Evolutionary conservation across 768 basidiomycete species (phyloP), one percentile per base, ranked within the genome.

Genomic region (Termitomyces sp.): DNA sequence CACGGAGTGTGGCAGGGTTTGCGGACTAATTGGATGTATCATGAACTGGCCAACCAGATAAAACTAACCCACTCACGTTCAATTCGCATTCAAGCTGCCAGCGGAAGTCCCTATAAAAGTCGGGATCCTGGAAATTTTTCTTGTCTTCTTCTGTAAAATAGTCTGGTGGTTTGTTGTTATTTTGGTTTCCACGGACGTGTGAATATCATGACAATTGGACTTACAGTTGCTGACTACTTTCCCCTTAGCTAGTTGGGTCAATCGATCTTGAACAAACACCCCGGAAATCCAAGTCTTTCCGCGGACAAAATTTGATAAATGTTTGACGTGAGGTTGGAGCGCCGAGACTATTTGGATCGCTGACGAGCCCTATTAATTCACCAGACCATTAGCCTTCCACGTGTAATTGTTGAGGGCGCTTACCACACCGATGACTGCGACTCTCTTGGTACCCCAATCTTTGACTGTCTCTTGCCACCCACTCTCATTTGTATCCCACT

Each of bases 381-480:
- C 26, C 23, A 50, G 30, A 30, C 33, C 43, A 38, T 55, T 7
- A 40, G 45, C 28, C 28, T 14, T 26, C 21, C 26, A 51, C n/a
- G n/a, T n/a, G n/a, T n/a, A n/a, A 30, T 19, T 33, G 43, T n/a
- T n/a, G 40, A 33, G 5, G 11, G 3, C 12, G 72, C 76, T 61
- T 63, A 83, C 83, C n/a, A 82, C 80, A 35, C 84, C 84, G 48
- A 85, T 80, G 6, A 85, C 76, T 12, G 76, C 84, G 15, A 85
- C 78, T 19, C 60, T 71, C 68, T 84, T 84, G 53, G 77, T 72
- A 37, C 68, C 70, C 81, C 83, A 84, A 23, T 72, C 69, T 55
- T 72, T 71, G 8, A 77, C 74, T 15, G 72, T 77, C 11, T 77
- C 76, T 62, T 75, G 65, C 78, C 76, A 79, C 17, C 65, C 65